Conservation (phyloP, 164 flowering plant genomes). For the Liriodendron chinense region DNA sequence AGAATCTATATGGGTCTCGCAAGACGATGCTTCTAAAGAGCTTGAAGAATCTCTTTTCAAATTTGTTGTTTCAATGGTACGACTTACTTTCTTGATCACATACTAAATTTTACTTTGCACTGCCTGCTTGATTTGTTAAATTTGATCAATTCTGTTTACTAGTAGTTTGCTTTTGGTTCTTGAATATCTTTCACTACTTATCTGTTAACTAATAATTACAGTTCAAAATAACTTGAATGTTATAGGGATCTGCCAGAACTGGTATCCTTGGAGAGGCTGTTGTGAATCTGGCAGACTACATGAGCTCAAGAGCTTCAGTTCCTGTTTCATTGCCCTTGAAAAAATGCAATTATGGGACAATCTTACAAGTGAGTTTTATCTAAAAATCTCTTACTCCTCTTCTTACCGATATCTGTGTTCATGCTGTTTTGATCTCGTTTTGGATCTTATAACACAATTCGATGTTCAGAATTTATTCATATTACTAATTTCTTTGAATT, state of each 20-base stretch:
- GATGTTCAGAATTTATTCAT: background rate
- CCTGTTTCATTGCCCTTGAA: slow-evolving; percentile 51
- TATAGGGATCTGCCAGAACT: slow-evolving; percentile 57
- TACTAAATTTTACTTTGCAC: too few species aligned
- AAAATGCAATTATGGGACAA: slow-evolving; percentile 48
- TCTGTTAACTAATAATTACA: background rate
- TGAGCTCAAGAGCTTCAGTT: slow-evolving; percentile 28
- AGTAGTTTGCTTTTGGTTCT: background rate
- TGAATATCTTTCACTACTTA: background rate
- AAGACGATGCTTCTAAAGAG: slow-evolving; percentile 37
- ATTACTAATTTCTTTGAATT: background rate
- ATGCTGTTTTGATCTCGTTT: background rate
- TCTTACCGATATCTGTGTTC: background rate
- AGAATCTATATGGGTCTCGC: slow-evolving; percentile 50
- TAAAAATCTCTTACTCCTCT: background rate
- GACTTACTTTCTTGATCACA: background rate
- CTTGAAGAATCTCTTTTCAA: slow-evolving; percentile 35
- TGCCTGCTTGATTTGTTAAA: background rate
- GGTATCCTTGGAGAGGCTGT: slow-evolving; percentile 60
- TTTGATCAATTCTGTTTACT: slow-evolving; percentile 6
- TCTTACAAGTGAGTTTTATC: slow-evolving; percentile 44
- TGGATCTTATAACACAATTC: background rate
- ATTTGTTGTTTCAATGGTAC: slow-evolving; percentile 52
- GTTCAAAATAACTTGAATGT: slow-evolving; percentile 3
- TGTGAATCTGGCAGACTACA: slow-evolving; percentile 37